phyloP scores from a whole-genome alignment of 108 stramenopile genomes.

The Skeletonema menzelii region DNA sequence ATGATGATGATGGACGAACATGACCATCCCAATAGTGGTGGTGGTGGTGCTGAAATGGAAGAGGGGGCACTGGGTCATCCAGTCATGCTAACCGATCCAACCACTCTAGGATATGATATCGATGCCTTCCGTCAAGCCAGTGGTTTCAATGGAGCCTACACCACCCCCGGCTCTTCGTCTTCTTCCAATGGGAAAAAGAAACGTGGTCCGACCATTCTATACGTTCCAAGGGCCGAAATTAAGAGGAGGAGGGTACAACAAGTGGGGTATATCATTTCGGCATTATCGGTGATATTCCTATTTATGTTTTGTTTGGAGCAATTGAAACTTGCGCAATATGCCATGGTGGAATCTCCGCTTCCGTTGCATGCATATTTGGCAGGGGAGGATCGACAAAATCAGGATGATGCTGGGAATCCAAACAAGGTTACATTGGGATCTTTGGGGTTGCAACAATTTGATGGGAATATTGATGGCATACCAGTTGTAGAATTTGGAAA shows the following conservation, averaged over 20 bases:
- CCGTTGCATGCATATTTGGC: conserved; percentile 37
- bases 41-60: neutral
- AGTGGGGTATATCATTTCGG: conserved; percentile 15
- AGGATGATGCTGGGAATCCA: neutral
- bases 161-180: neutral
- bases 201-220: conserved; percentile 11
- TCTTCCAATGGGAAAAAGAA: conserved; percentile 4
- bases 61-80: conserved; percentile 24
- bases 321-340: conserved; percentile 37
- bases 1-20: neutral
- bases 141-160: neutral
- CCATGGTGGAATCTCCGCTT: conserved; percentile 37
- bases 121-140: conserved; percentile 3
- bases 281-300: conserved; percentile 10
- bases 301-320: conserved; percentile 32
- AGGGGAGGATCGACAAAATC: conserved; percentile 10
- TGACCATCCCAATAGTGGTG: neutral
- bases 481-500: conserved; percentile 6
- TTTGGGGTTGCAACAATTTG: neutral
- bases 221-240: conserved; percentile 16
- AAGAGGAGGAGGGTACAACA: conserved; percentile 19
- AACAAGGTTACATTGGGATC: neutral
- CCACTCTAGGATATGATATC: conserved; percentile 27
- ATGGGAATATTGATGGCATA: conserved; percentile 1
- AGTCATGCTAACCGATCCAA: conserved; percentile 35